Base-by-base conservation (phyloP, 2,329 filamentous ascomycete genomes). In the Colletotrichum sp. region DNA sequence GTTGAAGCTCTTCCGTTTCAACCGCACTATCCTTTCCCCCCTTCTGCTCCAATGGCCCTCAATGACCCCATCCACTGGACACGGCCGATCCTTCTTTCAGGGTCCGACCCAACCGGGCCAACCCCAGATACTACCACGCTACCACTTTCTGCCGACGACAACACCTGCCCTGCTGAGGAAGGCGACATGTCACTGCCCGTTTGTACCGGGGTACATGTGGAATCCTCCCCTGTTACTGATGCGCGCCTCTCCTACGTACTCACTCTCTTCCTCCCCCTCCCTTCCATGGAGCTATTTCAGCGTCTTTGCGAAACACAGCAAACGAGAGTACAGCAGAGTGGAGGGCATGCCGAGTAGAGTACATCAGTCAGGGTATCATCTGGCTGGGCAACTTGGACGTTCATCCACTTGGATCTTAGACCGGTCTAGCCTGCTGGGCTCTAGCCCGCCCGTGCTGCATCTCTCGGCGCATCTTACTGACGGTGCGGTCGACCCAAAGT, bases 1-100 rank as follows among this genome's bases (percentile, higher is more conserved):
- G 65, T 74, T 74, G 64, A 76, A 76, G 64, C 74, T 76, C 74
- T 64, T 69, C 64, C 74, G 74, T 76, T 76, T 76, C 74, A 76
- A 74, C 70, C 74, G 59, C 70, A 39, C 70, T 69, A 65, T 68
- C 63, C 64, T 59, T 32, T 68, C 52, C 44, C 73, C 44, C 49
- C 73, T 26, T 65, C 59, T 68, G 65, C 64, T 36, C 59, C 59
- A 30, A 60, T 74, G 49, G 57, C 36, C 44, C 44, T 44, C 32
- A 32, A 39, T 70, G 71, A 52, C 44, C 70, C 63, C 69, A 64
- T 76, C 49, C 36, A 69, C 70, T 74, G 74, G 74, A 68, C 74
- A 69, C 64, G 64, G 74, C 36, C 74, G 63, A 76, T 74, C 74
- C 70, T 69, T 52, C 71, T 69, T 76, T 76, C 74, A 76, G 74